Evolutionary conservation across 805 yeast genomes (phyloP).

Genomic region (Blastobotrys chiropterorum): DNA sequence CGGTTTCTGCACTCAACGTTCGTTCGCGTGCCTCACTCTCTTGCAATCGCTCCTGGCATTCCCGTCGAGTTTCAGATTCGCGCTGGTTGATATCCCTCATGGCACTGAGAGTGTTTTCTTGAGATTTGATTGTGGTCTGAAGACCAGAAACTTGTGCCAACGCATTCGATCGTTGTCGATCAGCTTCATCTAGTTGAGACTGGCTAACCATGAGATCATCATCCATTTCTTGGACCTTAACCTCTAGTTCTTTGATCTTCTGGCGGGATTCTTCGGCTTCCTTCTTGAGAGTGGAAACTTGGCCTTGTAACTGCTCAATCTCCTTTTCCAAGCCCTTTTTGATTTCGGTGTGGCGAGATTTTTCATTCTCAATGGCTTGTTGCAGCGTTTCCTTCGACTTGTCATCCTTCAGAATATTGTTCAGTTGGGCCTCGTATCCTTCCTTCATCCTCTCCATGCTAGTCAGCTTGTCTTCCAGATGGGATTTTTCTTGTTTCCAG

Average conservation of each 20-base stretch:
- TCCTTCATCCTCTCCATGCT: conserved; percentile 12
- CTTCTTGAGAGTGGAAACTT: conserved; percentile 27
- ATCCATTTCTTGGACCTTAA: conserved; percentile 13
- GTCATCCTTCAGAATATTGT: conserved; percentile 18
- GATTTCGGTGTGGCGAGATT: conserved; percentile 25
- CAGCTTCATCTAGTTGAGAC: conserved; percentile 8
- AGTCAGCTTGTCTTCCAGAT: conserved; percentile 11
- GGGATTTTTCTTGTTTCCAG: conserved; percentile 12
- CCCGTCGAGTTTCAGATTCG: conserved; percentile 1
- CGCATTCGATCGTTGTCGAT: conserved; percentile 6
- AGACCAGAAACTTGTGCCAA: conserved; percentile 9
- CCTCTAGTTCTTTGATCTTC: conserved; percentile 7
- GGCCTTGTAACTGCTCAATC: conserved; percentile 19
- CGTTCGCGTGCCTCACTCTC: not conserved
- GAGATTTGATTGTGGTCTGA: conserved; percentile 1
- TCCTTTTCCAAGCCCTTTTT: conserved; percentile 29
- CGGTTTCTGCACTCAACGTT: not conserved
- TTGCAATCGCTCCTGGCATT: conserved; percentile 6
- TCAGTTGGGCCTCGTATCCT: conserved; percentile 12
- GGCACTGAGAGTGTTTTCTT: conserved; percentile 9
- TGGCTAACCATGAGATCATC: conserved; percentile 14
- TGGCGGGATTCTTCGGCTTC: conserved; percentile 24
- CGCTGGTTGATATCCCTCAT: conserved; percentile 9
- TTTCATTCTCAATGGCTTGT: conserved; percentile 26
- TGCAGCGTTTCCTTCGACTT: conserved; percentile 25